A percentile compares a stretch with the other conserved stretches of the same genome.
These are phyloP conservation scores for Rugonectria rugulosa DNA, from an alignment of 2,329 filamentous ascomycete genomes.

Conservation along the genomic window DNA sequence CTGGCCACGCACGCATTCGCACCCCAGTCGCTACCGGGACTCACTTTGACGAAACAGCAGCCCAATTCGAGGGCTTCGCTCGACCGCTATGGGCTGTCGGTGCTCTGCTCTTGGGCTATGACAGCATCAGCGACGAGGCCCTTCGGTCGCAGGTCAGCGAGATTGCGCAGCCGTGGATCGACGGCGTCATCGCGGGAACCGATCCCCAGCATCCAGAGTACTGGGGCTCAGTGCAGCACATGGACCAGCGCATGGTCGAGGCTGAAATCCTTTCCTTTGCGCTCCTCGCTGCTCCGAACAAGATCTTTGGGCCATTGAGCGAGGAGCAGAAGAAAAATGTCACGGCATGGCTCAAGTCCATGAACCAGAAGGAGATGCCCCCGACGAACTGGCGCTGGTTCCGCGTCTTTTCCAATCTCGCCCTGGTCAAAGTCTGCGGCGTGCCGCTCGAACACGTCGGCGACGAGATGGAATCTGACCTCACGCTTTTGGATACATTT, in stretches of 20 bases:
- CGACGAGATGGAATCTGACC: conserved; percentile 47
- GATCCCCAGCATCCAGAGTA: conserved; percentile 48
- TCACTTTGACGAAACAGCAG: conserved; percentile 53
- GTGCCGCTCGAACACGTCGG: conserved; percentile 40
- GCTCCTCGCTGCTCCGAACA: conserved; percentile 50
- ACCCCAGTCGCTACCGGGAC: conserved; percentile 47
- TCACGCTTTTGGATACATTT: conserved; percentile 52
- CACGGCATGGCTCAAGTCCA: conserved; percentile 48
- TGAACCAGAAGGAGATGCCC: conserved; percentile 54
- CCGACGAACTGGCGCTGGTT: conserved; percentile 60
- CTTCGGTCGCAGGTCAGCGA: background rate
- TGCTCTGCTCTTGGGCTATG: conserved; percentile 42
- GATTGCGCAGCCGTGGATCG: conserved; percentile 36
- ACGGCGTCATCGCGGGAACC: conserved; percentile 41
- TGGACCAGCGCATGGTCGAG: conserved; percentile 62
- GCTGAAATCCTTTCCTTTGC: conserved; percentile 59
- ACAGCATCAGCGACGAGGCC: conserved; percentile 21
- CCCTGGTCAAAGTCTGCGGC: conserved; percentile 49
- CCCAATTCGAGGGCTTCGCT: conserved; percentile 55
- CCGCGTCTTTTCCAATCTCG: conserved; percentile 55
- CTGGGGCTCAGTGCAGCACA: conserved; percentile 54
- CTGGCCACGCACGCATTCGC: conserved; percentile 43
- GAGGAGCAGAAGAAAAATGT: conserved; percentile 45
- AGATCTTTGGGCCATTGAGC: conserved; percentile 42
- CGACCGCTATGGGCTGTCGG: conserved; percentile 47